Base-by-base conservation (phyloP, 2,329 filamentous ascomycete genomes). In the Lachnellula hyalina region DNA sequence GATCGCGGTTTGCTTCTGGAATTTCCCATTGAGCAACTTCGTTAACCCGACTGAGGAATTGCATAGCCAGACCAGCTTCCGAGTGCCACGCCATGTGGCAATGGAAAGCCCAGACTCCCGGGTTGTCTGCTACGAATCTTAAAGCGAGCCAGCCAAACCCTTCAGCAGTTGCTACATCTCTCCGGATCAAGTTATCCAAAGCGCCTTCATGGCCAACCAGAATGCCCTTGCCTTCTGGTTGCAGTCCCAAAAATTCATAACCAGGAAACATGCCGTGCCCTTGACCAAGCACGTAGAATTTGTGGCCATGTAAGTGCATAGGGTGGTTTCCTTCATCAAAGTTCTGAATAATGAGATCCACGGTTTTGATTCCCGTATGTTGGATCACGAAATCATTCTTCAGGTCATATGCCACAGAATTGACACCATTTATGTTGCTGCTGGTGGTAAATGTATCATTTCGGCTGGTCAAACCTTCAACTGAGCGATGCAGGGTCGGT, bases 271-370 rank as follows among this genome's bases (percentile, higher is more conserved):
- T 79, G 61, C 83, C 86, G 72, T 91, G 87, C 65, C 90, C 90
- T 58, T 68, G 66, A 4, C 66, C 67, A 2, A 70, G 54, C 17
- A 83, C 73, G 70, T 89, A 87, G 72, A 91, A 90, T 61, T 81
- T 75, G 68, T 90, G 87, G 0, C 88, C 88, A 72, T 94, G 91
- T 1, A 95, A 71, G 70, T 88, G 84, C 74, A 86, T 85, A 0
- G 84, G 90, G 64, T 91, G 87, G 8, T 83, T 84, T 42, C 89
- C 74, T 56, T 77, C 68, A 63, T 93, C 89, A 45, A 83, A 76
- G 66, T 91, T 93, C 74, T 91, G 89, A n/a, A 93, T 74, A 17
- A 90, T 72, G 49, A 93, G 78, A 66, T 92, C 84, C 28, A 92
- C 81, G n/a, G 89, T 76, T 56, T 85, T 70, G 28, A 73, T 61